Conservation (phyloP, 768 basidiomycete species). For the Tricholoma bakamatsutake region DNA sequence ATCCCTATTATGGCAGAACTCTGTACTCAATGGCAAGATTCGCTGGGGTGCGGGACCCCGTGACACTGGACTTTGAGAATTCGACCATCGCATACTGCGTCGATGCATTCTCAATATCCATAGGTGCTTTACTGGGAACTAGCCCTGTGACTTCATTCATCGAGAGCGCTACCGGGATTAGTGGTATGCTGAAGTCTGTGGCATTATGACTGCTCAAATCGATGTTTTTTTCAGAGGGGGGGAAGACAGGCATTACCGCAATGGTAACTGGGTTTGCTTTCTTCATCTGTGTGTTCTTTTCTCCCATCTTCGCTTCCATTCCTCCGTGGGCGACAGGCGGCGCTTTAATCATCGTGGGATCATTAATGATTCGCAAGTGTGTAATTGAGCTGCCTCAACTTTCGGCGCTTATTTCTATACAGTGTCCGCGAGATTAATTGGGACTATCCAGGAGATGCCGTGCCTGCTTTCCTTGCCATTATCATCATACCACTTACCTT, state of each 20-base stretch:
- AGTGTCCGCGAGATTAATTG: conserved; percentile 84
- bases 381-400: conserved; percentile 15
- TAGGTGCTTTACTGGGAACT: conserved; percentile 75
- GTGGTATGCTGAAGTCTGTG: conserved; percentile 34
- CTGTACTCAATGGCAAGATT: conserved; percentile 91
- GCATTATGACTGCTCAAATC: not conserved
- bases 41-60: conserved; percentile 78
- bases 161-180: conserved; percentile 78
- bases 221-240: conserved; percentile 54
- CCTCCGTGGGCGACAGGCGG: conserved; percentile 86
- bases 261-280: conserved; percentile 68
- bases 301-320: conserved; percentile 84
- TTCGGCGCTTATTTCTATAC: conserved; percentile 1
- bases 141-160: conserved; percentile 81
- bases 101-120: conserved; percentile 75
- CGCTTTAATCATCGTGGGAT: conserved; percentile 81
- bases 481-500: conserved; percentile 74
- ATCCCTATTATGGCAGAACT: conserved; percentile 51
- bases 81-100: conserved; percentile 80
- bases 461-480: conserved; percentile 80
- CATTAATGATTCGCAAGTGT: conserved; percentile 81
- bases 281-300: conserved; percentile 82
- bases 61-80: conserved; percentile 83
- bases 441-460: conserved; percentile 82
- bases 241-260: conserved; percentile 81